A percentile compares a stretch with the other conserved stretches of the same genome.
These are phyloP conservation scores for Pisolithus thermaeus DNA, from an alignment of 1,284 basidiomycete genomes.

Conservation along the genomic window DNA sequence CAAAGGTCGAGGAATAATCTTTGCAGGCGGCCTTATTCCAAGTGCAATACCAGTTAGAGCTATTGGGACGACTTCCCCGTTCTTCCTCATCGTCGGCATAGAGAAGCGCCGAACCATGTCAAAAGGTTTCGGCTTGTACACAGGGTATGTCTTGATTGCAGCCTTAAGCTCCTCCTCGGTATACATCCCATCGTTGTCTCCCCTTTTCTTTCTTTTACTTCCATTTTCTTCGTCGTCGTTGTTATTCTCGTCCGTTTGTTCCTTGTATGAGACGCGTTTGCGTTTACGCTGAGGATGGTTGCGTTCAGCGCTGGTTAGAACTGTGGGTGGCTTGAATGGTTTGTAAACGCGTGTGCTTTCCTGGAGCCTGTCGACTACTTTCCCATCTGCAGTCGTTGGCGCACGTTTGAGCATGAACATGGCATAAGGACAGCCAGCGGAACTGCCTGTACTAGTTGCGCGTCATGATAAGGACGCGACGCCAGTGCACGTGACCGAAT, in stretches of 20 bases:
- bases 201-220: conserved; percentile 56
- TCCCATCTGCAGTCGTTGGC: conserved; percentile 65
- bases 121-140: conserved; percentile 81
- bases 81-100: conserved; percentile 82
- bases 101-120: conserved; percentile 66
- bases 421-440: not conserved
- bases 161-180: conserved; percentile 54
- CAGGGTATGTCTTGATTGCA: conserved; percentile 73
- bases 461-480: conserved; percentile 5
- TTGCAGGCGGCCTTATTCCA: conserved; percentile 80
- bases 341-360: conserved; percentile 69
- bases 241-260: conserved; percentile 43
- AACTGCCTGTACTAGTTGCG: not conserved
- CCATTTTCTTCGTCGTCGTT: conserved; percentile 45
- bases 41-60: conserved; percentile 71
- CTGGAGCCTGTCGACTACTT: conserved; percentile 56
- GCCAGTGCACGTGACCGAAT: conserved; percentile 8
- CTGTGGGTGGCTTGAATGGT: conserved; percentile 75
- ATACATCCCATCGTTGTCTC: conserved; percentile 47
- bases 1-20: conserved; percentile 84
- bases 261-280: conserved; percentile 79
- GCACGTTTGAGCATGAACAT: conserved; percentile 58
- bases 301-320: conserved; percentile 41
- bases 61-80: conserved; percentile 66
- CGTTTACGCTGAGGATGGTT: conserved; percentile 72